Evolutionary conservation across 257 asterid species (phyloP).

Genomic region (Solanum etuberosum): DNA sequence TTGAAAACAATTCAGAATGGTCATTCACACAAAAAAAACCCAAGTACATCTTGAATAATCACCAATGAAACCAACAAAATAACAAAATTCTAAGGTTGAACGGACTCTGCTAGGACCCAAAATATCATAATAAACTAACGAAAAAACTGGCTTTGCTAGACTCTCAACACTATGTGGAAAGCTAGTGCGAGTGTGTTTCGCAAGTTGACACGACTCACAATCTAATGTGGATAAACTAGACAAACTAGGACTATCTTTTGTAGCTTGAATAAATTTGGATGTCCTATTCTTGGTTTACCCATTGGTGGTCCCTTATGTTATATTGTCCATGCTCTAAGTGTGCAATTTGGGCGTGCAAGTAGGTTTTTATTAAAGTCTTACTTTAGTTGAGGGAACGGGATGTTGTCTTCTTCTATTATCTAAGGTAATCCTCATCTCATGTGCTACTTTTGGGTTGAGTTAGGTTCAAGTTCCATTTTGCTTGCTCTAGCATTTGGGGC

Average conservation of each 20-base stretch:
- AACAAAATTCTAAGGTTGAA: neutral
- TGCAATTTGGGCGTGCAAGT: neutral
- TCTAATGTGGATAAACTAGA: neutral
- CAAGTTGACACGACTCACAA: neutral
- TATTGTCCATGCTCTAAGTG: neutral
- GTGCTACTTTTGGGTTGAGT: neutral
- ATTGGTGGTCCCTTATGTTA: neutral
- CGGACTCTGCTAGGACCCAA: neutral
- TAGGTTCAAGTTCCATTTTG: neutral
- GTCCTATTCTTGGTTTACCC: neutral
- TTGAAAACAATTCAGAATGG: neutral
- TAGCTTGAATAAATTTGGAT: neutral
- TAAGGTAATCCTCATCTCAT: neutral
- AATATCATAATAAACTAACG: neutral
- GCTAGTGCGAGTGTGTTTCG: neutral
- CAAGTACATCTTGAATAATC: neutral
- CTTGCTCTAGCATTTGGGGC: neutral
- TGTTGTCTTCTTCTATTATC: neutral
- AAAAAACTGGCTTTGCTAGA: neutral
- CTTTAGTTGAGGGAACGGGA: neutral
- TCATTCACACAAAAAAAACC: neutral
- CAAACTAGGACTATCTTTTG: neutral
- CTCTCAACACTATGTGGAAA: neutral
- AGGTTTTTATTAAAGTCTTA: neutral
- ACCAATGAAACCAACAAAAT: neutral